Percentiles rank a stretch among this genome's conserved stretches.
Conservation (phyloP, 176 grass and related monocot genomes). For the Bothriochloa decipiens region DNA sequence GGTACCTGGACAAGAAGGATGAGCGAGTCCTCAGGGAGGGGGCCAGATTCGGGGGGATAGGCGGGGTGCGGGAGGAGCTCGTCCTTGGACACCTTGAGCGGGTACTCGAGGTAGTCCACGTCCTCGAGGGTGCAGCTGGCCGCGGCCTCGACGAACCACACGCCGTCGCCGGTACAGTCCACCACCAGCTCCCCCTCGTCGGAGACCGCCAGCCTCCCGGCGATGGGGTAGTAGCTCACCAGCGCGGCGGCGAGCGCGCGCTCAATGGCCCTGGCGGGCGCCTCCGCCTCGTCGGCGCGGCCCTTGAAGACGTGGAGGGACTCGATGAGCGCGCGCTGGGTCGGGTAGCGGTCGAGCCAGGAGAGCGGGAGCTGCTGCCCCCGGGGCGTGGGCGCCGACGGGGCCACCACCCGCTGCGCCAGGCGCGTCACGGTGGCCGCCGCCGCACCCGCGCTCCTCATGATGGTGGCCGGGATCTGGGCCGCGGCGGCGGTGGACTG, state of each 20-base stretch:
- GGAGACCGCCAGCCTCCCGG: conserved; percentile 55
- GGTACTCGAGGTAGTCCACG: conserved; percentile 84
- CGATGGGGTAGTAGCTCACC: conserved; percentile 82
- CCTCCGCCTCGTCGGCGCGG: conserved; percentile 26
- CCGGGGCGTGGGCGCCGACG: conserved; percentile 52
- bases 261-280: conserved; percentile 49
- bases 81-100: conserved; percentile 79
- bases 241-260: conserved; percentile 56
- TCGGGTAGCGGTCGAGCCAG: conserved; percentile 94
- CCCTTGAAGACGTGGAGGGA: conserved; percentile 93
- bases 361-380: conserved; percentile 63
- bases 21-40: conserved; percentile 53
- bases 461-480: conserved; percentile 42
- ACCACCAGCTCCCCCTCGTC: conserved; percentile 60
- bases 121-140: conserved; percentile 66
- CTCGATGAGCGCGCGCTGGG: conserved; percentile 85
- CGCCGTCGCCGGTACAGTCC: conserved; percentile 76
- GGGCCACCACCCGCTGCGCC: conserved; percentile 69
- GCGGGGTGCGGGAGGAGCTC: conserved; percentile 69
- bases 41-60: conserved; percentile 34
- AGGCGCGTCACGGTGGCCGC: conserved; percentile 47
- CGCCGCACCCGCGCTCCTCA: conserved; percentile 33
- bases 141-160: conserved; percentile 79
- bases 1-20: conserved; percentile 86
- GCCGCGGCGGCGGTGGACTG: not conserved